These are phyloP conservation scores for Silene conica DNA, from an alignment of 148 eudicot species.

Conservation along the genomic window DNA sequence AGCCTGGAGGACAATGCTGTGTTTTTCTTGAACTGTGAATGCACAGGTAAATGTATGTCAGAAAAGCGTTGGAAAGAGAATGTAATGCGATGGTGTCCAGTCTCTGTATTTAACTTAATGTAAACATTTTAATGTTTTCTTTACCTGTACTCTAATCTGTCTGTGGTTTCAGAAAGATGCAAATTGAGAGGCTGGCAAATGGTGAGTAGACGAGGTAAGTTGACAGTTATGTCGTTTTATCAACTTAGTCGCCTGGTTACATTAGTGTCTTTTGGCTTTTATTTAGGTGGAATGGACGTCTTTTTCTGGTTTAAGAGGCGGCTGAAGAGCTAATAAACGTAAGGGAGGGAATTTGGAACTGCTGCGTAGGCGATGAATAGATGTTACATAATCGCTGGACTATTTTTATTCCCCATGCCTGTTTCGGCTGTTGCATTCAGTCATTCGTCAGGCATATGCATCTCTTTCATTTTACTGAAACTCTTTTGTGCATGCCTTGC, in stretches of 20 bases:
- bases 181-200: background rate
- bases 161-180: slow-evolving; percentile 11
- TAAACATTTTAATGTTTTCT: background rate
- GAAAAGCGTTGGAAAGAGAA: background rate
- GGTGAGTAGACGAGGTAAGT: background rate
- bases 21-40: background rate
- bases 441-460: too few relatives aligned
- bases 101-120: background rate
- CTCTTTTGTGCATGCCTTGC: too few relatives aligned
- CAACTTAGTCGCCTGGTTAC: background rate
- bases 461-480: too few relatives aligned
- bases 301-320: too few relatives aligned
- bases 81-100: background rate
- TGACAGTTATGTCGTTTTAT: background rate
- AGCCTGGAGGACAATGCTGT: slow-evolving; percentile 2
- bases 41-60: slow-evolving; percentile 3
- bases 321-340: too few relatives aligned
- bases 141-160: slow-evolving; percentile 7
- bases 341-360: too few relatives aligned
- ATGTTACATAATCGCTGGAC: too few relatives aligned
- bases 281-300: background rate
- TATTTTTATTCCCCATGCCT: too few relatives aligned
- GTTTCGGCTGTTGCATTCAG: too few relatives aligned
- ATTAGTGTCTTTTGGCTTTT: background rate
- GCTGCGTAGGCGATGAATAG: too few relatives aligned